These are phyloP conservation scores for Seminavis robusta DNA, from an alignment of 108 stramenopile genomes.

Conservation along the genomic window DNA sequence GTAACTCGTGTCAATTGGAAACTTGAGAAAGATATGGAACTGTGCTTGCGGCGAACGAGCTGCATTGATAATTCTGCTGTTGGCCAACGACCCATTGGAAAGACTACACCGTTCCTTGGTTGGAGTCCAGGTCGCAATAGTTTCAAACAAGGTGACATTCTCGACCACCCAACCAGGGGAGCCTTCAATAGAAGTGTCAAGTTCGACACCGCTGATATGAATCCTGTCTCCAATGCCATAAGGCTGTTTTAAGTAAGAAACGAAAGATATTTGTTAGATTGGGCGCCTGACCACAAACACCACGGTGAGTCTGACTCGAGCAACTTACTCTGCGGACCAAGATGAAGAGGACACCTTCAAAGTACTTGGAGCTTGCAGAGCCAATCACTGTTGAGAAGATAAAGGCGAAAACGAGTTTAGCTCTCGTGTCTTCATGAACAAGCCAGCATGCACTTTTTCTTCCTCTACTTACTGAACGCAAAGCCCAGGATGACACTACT, in stretches of 20 bases:
- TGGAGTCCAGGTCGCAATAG: conserved; percentile 41
- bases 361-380: conserved; percentile 27
- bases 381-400: conserved; percentile 34
- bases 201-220: conserved; percentile 30
- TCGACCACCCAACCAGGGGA: conserved; percentile 56
- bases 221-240: conserved; percentile 75
- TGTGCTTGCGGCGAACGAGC: conserved; percentile 58
- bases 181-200: conserved; percentile 35
- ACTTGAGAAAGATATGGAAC: conserved; percentile 43
- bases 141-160: conserved; percentile 29
- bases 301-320: too few species aligned
- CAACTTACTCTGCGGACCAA: too few species aligned
- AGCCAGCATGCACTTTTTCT: too few species aligned
- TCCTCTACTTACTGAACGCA: too few species aligned
- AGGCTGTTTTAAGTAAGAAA: too few species aligned
- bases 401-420: conserved; percentile 39
- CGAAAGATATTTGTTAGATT: too few species aligned
- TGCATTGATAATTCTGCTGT: conserved; percentile 65
- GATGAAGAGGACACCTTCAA: conserved; percentile 60
- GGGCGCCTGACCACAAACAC: too few species aligned
- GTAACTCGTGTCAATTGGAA: conserved; percentile 51
- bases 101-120: conserved; percentile 69
- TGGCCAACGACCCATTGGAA: conserved; percentile 61
- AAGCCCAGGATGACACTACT: conserved; percentile 32
- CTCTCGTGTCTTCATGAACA: too few species aligned